Evolutionary conservation across 2,329 filamentous ascomycete species (phyloP).

Genomic region (Nemania abortiva): DNA sequence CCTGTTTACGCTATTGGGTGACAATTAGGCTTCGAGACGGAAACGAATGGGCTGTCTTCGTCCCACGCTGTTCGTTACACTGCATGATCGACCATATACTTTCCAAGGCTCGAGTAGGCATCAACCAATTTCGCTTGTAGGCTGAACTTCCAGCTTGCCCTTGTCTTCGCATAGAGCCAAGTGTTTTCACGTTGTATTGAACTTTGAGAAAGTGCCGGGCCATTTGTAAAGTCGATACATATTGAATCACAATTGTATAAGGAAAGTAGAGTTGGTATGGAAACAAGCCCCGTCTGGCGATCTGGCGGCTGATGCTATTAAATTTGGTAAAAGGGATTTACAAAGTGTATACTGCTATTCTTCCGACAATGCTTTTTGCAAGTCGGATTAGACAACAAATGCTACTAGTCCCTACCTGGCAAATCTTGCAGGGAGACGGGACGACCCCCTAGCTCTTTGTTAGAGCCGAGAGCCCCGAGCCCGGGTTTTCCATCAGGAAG

Average conservation of each 20-base stretch:
- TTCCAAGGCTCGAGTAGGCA: conserved; percentile 21
- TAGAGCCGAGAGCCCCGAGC: conserved; percentile 19
- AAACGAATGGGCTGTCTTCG: conserved; percentile 31
- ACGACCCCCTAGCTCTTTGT: conserved; percentile 18
- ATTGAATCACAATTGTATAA: neutral
- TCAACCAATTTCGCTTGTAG: conserved; percentile 28
- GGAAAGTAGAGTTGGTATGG: neutral
- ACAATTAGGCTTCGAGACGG: conserved; percentile 36
- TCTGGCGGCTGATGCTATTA: conserved; percentile 48
- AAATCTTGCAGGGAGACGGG: conserved; percentile 30
- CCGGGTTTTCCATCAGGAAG: conserved; percentile 13
- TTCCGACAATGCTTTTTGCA: conserved; percentile 46
- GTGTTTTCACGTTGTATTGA: conserved; percentile 7
- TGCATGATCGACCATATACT: conserved; percentile 28
- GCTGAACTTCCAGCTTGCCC: conserved; percentile 18
- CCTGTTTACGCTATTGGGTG: conserved; percentile 33
- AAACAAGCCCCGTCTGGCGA: conserved; percentile 24
- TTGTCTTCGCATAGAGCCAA: conserved; percentile 8
- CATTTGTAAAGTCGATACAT: neutral
- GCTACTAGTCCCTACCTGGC: conserved; percentile 42
- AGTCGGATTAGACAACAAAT: conserved; percentile 44
- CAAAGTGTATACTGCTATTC: conserved; percentile 53
- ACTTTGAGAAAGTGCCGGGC: neutral
- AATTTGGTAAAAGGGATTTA: conserved; percentile 51
- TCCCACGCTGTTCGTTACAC: conserved; percentile 33